phyloP scores from a whole-genome alignment of 108 stramenopile species.

The Cyclotella kingstonii region DNA sequence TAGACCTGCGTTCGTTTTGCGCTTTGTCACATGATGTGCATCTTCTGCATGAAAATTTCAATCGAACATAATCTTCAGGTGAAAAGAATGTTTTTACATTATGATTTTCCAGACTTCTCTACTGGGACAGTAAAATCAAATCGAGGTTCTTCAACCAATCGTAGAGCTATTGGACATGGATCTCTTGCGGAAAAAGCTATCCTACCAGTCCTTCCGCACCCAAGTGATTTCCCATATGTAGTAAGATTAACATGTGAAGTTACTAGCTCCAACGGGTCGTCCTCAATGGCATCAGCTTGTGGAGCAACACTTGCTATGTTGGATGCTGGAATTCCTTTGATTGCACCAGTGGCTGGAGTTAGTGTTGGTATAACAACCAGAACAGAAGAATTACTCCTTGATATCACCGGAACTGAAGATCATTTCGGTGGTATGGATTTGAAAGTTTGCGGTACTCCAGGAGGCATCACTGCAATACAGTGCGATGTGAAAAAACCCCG shows the following conservation, averaged over 20 bases:
- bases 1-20: not conserved
- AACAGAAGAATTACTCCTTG: constrained; percentile 59
- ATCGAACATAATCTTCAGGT: constrained; percentile 5
- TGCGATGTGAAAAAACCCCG: constrained; percentile 60
- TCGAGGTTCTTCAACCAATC: constrained; percentile 45
- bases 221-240: constrained; percentile 80
- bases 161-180: constrained; percentile 79
- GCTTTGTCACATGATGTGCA: not conserved
- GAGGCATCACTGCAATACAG: constrained; percentile 86
- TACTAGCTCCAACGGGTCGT: constrained; percentile 76
- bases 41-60: not conserved
- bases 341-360: constrained; percentile 81
- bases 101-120: constrained; percentile 86
- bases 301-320: constrained; percentile 81
- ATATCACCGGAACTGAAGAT: constrained; percentile 91
- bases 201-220: constrained; percentile 69
- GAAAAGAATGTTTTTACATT: constrained; percentile 70
- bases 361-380: constrained; percentile 70
- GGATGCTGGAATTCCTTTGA: constrained; percentile 90
- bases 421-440: constrained; percentile 80
- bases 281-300: constrained; percentile 77
- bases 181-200: constrained; percentile 88
- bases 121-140: constrained; percentile 57
- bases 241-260: constrained; percentile 85
- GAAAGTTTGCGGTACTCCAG: constrained; percentile 85